Base-by-base conservation (phyloP, 805 yeast genomes). In the Saccharomycopsis lassenensis region DNA sequence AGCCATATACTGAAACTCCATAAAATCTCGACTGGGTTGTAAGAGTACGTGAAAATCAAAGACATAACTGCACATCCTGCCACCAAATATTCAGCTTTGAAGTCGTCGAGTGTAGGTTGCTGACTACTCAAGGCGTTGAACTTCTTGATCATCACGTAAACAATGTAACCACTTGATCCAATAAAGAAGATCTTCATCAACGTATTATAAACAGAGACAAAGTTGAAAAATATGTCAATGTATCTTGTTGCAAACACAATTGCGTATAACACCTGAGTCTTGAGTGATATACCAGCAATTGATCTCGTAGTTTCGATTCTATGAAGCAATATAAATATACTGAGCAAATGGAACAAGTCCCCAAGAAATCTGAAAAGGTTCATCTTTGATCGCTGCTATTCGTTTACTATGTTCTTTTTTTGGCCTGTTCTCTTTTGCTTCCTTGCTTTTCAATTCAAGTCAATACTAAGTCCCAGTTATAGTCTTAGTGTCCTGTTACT, bases 1-100 rank as follows among this genome's bases (percentile, higher is more conserved):
- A 91, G 67, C 96, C 97, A 91, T 35, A 86, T 60, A 11, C 89
- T 76, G 51, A 86, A 91, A 16, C 91, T 67, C 98, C 98, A 91
- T 23, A 76, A 45, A 7, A 83, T 51, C 50, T 83, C 94, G 8
- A 67, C 43, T 8, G 74, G 27, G 0, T 77, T 59, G 57, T 75
- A 86, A 35, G 71, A 68, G 54, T 72, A 68, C 35, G 83, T 76
- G 61, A 84, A 77, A 4, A 85, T 49, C 29, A 85, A 57, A 0
- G 76, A 68, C 41, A 74, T 49, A 2, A 82, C 53, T 5, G 63
- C 58, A 1, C 86, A 64, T 1, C 80, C 85, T 5, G 67, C 74
- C 4, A 83, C 46, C 40, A 91, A 62, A 52, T 82, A 87, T 49
- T 68, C 71, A 23, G 78, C 67, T 46, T 77, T 78, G 59, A 91